These are phyloP conservation scores for Pseudogymnoascus sp. DNA, from an alignment of 2,329 filamentous ascomycete genomes.

Conservation along the genomic window DNA sequence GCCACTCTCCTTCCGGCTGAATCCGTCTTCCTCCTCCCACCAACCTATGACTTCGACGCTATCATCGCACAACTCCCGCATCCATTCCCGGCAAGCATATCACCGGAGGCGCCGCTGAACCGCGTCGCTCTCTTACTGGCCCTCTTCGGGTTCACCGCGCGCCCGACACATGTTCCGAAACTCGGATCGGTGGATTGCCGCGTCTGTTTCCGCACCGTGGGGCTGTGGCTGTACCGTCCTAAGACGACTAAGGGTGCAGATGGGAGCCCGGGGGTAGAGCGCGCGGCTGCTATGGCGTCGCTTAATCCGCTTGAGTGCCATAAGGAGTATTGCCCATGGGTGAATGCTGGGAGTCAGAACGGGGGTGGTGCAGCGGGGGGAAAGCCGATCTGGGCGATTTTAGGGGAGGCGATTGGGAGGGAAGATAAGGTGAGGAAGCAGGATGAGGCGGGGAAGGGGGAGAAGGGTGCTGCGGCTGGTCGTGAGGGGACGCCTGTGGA, in stretches of 20 bases:
- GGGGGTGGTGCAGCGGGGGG: constrained; percentile 28
- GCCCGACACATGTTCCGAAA: constrained; percentile 21
- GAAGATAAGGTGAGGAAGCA: neutral
- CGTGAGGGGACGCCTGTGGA: constrained; percentile 20
- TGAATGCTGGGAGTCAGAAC: constrained; percentile 56
- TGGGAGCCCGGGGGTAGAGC: constrained; percentile 42
- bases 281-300: constrained; percentile 51
- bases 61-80: constrained; percentile 43
- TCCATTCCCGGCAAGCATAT: constrained; percentile 36
- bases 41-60: constrained; percentile 43
- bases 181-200: constrained; percentile 54
- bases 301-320: constrained; percentile 67
- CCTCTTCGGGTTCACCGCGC: constrained; percentile 67
- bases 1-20: constrained; percentile 45
- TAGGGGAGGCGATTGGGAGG: constrained; percentile 37
- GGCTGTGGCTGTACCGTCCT: constrained; percentile 88
- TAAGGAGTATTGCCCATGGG: constrained; percentile 79
- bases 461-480: constrained; percentile 11
- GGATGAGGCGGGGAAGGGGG: constrained; percentile 6
- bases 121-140: constrained; percentile 61
- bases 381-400: constrained; percentile 39
- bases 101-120: constrained; percentile 36
- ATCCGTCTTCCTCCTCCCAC: constrained; percentile 34
- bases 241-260: constrained; percentile 55
- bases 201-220: constrained; percentile 80